Conservation (phyloP, 768 basidiomycete species). For the Suillus brevipes region DNA sequence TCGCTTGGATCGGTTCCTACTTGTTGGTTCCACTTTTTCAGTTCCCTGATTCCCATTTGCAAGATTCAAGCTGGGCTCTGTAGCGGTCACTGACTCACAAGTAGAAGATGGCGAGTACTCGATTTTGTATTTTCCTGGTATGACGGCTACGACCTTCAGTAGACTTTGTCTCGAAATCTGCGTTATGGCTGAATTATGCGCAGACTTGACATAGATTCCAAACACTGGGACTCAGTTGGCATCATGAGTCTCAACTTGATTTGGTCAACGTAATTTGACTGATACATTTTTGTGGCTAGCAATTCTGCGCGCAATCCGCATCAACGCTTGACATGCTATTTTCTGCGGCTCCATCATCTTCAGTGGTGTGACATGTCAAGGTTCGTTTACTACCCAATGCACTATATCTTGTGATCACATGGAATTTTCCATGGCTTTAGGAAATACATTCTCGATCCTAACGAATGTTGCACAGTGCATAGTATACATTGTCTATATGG, state of each 20-base stretch:
- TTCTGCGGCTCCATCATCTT: not conserved
- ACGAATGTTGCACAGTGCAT: not conserved
- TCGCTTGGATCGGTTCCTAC: not conserved
- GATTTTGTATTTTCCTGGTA: not conserved
- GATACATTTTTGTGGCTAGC: not conserved
- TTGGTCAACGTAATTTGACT: not conserved
- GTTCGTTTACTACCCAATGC: not conserved
- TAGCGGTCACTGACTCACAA: not conserved
- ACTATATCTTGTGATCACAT: not conserved
- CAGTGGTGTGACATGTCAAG: not conserved
- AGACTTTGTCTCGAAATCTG: not conserved
- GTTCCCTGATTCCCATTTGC: not conserved
- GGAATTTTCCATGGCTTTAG: not conserved
- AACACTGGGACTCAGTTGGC: no score
- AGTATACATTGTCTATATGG: not conserved
- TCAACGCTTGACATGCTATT: not conserved
- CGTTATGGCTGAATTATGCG: not conserved
- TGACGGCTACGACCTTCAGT: not conserved
- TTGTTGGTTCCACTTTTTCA: not conserved
- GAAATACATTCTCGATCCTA: not conserved
- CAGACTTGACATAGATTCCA: not conserved
- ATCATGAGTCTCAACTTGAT: no score
- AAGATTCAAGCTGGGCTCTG: not conserved
- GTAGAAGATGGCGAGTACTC: not conserved
- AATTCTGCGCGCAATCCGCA: not conserved